These are phyloP conservation scores for Vitis hybrid DNA, from an alignment of 177 flowering plant species.

Conservation along the genomic window DNA sequence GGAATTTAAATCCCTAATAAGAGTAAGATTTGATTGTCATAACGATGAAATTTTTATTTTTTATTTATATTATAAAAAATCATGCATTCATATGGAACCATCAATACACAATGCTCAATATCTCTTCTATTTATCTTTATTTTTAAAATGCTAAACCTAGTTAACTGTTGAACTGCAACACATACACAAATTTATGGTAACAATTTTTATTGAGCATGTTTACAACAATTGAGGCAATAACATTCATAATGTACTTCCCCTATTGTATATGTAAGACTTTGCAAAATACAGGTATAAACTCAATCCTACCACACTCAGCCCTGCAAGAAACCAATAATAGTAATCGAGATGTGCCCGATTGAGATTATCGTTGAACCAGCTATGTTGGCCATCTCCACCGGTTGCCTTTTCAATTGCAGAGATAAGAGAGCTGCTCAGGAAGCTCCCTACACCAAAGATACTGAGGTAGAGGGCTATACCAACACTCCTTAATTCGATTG, in stretches of 20 bases:
- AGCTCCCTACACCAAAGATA: constrained; percentile 37
- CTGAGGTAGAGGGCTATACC: constrained; percentile 39
- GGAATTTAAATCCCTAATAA: no score
- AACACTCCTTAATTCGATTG: constrained; percentile 32
- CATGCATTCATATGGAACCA: no score
- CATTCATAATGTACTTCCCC: not conserved
- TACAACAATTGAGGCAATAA: no score
- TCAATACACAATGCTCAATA: no score
- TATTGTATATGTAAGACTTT: constrained; percentile 30
- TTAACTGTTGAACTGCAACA: no score
- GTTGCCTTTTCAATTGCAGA: constrained; percentile 33
- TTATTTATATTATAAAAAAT: no score
- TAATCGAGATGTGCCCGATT: constrained; percentile 43
- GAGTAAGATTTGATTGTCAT: no score
- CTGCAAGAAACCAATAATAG: constrained; percentile 42
- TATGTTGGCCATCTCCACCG: constrained; percentile 11
- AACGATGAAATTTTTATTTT: no score
- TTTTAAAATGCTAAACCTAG: no score
- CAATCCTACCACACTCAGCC: constrained; percentile 23
- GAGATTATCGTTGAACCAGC: constrained; percentile 41
- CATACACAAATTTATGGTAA: no score
- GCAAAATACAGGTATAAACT: constrained; percentile 27
- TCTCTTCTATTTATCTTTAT: no score
- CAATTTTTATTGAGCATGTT: no score
- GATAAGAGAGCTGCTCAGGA: constrained; percentile 35